These are phyloP conservation scores for Chytriomyces hyalinus DNA, from an alignment of 192 early-diverging fungal species.

Conservation along the genomic window DNA sequence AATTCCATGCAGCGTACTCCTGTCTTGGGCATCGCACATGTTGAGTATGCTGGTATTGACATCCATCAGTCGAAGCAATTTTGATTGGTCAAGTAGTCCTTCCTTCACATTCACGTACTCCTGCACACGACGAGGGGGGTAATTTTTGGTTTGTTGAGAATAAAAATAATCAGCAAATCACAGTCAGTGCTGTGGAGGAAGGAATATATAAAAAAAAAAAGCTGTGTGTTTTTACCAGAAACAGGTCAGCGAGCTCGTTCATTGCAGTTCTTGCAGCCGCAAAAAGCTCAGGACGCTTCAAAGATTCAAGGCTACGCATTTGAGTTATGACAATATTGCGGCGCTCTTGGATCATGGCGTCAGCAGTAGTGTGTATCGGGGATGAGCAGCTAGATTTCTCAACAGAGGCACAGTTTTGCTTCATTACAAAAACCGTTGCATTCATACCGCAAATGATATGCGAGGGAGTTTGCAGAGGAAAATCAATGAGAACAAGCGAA, in stretches of 20 bases:
- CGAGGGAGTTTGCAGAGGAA: no score
- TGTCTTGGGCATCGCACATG: not conserved
- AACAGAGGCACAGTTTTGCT: no score
- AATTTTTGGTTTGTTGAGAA: no score
- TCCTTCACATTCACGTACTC: not conserved
- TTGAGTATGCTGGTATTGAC: not conserved
- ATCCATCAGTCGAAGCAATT: not conserved
- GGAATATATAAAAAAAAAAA: not conserved
- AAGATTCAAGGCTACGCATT: not conserved
- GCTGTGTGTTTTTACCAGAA: not conserved
- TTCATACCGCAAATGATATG: no score
- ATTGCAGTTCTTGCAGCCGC: not conserved
- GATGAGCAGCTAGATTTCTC: no score
- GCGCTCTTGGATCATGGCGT: no score
- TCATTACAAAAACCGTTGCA: no score
- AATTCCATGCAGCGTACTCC: not conserved
- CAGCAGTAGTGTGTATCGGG: no score
- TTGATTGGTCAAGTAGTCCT: not conserved
- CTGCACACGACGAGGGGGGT: not conserved
- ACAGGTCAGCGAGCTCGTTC: not conserved
- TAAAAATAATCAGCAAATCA: no score
- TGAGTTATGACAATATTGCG: not conserved
- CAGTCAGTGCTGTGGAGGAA: not conserved
- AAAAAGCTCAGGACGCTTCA: not conserved
- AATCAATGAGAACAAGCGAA: no score